phyloP scores from a whole-genome alignment of 768 basidiomycete genomes.

The Leccinellum rugosiceps region DNA sequence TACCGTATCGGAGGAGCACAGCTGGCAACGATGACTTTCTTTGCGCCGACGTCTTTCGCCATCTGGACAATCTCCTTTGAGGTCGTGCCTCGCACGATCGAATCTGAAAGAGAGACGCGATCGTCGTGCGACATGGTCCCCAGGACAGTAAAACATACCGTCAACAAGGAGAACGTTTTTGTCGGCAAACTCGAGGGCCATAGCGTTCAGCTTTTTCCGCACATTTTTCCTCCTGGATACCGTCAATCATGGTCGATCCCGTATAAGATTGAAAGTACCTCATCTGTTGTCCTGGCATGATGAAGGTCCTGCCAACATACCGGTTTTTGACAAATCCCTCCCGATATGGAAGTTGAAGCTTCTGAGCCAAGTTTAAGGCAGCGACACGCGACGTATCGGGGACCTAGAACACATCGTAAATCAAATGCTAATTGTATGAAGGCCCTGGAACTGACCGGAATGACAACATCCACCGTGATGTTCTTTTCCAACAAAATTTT shows the following conservation, averaged over 20 bases:
- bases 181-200: constrained; percentile 91
- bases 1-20: constrained; percentile 96
- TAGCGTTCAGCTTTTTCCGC: constrained; percentile 92
- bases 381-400: constrained; percentile 97
- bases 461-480: constrained; percentile 89
- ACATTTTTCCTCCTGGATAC: constrained; percentile 82
- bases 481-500: constrained; percentile 65
- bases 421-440: neutral
- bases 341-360: constrained; percentile 83
- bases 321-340: constrained; percentile 99
- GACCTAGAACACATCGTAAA: constrained; percentile 46
- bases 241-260: neutral
- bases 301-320: constrained; percentile 97
- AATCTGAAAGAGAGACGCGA: constrained; percentile 53
- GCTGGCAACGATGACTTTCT: constrained; percentile 92
- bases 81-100: constrained; percentile 97
- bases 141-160: constrained; percentile 46
- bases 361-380: constrained; percentile 92
- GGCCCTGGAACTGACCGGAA: constrained; percentile 59
- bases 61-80: constrained; percentile 99
- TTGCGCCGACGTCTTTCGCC: constrained; percentile 98
- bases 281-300: constrained; percentile 99
- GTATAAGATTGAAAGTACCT: constrained; percentile 44
- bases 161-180: constrained; percentile 96
- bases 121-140: neutral